Percentiles rank a stretch among this genome's conserved stretches.
Evolutionary conservation across 345 rosid genomes (phyloP).

Genomic region (Salix purpurea): DNA sequence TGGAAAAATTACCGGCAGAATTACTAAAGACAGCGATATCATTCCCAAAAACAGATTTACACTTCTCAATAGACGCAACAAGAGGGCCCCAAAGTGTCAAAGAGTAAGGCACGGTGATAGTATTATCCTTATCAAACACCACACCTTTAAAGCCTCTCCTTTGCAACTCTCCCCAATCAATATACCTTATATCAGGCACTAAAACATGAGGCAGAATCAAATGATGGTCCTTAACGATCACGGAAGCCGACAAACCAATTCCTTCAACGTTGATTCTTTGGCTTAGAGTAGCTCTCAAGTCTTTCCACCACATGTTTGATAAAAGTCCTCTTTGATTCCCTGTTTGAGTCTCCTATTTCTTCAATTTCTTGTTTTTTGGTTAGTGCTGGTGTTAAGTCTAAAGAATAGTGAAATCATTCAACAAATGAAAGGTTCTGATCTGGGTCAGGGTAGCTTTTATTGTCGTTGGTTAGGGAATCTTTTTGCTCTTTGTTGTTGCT

Average conservation of each 20-base stretch:
- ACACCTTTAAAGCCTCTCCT: slow-evolving; percentile 82
- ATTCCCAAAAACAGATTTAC: slow-evolving; percentile 78
- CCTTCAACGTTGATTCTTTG: slow-evolving; percentile 88
- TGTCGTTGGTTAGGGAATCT: not conserved
- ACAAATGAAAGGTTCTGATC: slow-evolving; percentile 24
- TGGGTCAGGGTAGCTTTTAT: slow-evolving; percentile 15
- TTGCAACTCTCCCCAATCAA: slow-evolving; percentile 82
- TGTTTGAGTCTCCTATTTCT: slow-evolving; percentile 11
- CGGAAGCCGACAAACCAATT: slow-evolving; percentile 54
- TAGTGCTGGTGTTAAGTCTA: slow-evolving; percentile 13
- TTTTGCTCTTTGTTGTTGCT: slow-evolving; percentile 28
- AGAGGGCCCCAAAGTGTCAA: slow-evolving; percentile 70
- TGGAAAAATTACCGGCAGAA: slow-evolving; percentile 67
- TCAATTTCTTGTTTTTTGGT: slow-evolving; percentile 24
- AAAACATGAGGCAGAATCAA: slow-evolving; percentile 75
- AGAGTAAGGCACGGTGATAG: slow-evolving; percentile 84
- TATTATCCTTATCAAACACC: slow-evolving; percentile 95
- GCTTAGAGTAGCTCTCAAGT: slow-evolving; percentile 79
- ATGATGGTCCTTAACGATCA: slow-evolving; percentile 56
- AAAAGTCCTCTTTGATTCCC: slow-evolving; percentile 29
- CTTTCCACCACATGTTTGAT: slow-evolving; percentile 94
- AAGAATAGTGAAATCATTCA: slow-evolving; percentile 38
- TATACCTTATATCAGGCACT: slow-evolving; percentile 63
- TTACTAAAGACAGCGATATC: slow-evolving; percentile 87
- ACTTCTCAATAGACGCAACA: slow-evolving; percentile 54